Evolutionary conservation across 805 yeast species (phyloP).

Genomic region (Osmozyma mogii): DNA sequence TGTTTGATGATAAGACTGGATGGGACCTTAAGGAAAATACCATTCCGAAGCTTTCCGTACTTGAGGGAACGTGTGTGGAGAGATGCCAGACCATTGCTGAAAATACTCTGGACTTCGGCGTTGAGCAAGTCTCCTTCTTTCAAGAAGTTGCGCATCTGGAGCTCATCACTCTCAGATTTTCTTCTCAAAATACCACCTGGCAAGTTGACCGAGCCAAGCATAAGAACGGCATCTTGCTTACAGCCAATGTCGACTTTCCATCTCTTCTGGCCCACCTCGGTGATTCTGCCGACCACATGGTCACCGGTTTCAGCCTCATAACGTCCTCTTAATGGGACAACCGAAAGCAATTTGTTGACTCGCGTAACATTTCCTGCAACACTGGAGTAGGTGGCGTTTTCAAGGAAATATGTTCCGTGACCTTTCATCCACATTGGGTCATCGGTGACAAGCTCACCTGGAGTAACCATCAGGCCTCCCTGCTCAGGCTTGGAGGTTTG

Average conservation of each 20-base stretch:
- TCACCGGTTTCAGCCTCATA: conserved; percentile 95
- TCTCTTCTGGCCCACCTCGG: conserved; percentile 87
- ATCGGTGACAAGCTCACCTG: conserved; percentile 93
- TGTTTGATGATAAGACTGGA: conserved; percentile 76
- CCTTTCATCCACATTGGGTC: conserved; percentile 98
- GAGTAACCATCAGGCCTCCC: conserved; percentile 57
- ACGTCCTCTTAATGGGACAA: conserved; percentile 76
- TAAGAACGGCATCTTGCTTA: conserved; percentile 83
- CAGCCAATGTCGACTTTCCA: conserved; percentile 98
- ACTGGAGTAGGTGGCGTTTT: conserved; percentile 73
- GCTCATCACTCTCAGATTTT: conserved; percentile 89
- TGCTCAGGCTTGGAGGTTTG: conserved; percentile 16
- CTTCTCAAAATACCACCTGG: conserved; percentile 97
- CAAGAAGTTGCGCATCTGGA: conserved; percentile 88
- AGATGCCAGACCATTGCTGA: conserved; percentile 85
- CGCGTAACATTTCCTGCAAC: conserved; percentile 87
- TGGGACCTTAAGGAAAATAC: conserved; percentile 75
- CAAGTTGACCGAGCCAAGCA: conserved; percentile 91
- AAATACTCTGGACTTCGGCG: conserved; percentile 91
- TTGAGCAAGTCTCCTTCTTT: conserved; percentile 95
- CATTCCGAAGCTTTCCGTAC: conserved; percentile 92
- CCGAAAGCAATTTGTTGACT: conserved; percentile 81
- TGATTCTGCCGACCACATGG: conserved; percentile 86
- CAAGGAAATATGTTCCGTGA: conserved; percentile 84
- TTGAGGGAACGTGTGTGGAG: conserved; percentile 91